These are phyloP conservation scores for Paramecium sexaurelia DNA, from an alignment of 73 alveolate genomes.

Conservation along the genomic window DNA sequence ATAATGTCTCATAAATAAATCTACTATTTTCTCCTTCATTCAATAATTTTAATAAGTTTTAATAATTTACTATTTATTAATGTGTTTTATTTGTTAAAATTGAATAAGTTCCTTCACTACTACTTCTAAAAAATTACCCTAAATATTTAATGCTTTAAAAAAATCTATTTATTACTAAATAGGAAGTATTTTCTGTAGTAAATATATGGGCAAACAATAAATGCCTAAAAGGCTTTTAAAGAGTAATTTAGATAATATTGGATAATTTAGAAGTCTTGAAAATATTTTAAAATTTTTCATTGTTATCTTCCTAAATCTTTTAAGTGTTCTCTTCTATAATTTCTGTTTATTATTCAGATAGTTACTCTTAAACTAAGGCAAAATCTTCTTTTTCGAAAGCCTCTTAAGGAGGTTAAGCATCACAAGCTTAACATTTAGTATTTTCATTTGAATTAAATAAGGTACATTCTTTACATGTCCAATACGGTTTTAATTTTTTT, in stretches of 20 bases:
- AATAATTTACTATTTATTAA: background rate
- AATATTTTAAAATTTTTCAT: background rate
- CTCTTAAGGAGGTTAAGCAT: background rate
- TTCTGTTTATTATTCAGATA: background rate
- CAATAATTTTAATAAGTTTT: background rate
- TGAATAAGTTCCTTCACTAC: background rate
- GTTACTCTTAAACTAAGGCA: background rate
- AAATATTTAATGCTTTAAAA: background rate
- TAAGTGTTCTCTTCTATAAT: background rate
- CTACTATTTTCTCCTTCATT: slow-evolving; percentile 19
- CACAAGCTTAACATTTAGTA: background rate
- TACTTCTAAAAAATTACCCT: background rate
- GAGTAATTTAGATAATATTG: background rate
- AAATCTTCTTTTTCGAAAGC: background rate
- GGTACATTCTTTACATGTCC: slow-evolving; percentile 22
- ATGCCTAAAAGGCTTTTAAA: background rate
- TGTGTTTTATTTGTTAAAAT: background rate
- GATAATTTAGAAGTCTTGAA: background rate
- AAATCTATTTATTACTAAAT: background rate
- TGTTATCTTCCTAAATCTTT: background rate
- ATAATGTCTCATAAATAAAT: slow-evolving; percentile 22
- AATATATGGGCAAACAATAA: background rate
- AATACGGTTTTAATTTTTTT: background rate
- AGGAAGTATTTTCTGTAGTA: background rate
- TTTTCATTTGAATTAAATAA: slow-evolving; percentile 11